Base-by-base conservation (phyloP, 345 rosid species). In the Heritiera littoralis region DNA sequence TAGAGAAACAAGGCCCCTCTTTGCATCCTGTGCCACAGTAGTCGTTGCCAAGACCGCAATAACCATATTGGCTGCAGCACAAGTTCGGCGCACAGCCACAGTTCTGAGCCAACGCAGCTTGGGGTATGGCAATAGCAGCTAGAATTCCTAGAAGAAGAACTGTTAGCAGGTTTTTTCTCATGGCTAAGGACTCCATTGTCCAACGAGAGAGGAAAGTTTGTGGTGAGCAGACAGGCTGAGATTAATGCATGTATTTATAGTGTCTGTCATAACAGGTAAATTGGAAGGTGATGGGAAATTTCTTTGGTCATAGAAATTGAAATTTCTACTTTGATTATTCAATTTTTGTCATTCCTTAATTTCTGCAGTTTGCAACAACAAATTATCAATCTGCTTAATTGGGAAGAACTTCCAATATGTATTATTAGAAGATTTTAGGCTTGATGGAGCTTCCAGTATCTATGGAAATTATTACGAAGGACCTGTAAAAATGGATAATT, bases 21-120 rank as follows among this genome's bases (percentile, higher is more conserved):
- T 80, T 85, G 80, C 93, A 90, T 10, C 90, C 90, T 0, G 38
- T 3, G 28, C 93, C 93, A 5, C 91, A 90, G 54, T 87, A 86
- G 0, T 59, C 81, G 0, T 73, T 51, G 0, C 67, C 54, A 0
- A 64, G 49, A 56, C 93, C 90, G 18, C 90, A 90, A 32, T 28
- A 88, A 12, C 93, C 93, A 30, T 1, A 69, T 40, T 77, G 80
- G 63, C 92, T 90, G 59, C 93, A 90, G 23, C 92, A 90, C 1
- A 82, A 12, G 70, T 84, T 73, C 1, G 88, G 63, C 3, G 87
- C 80, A 66, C 93, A 90, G 45, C 88, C 87, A 30, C 93, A 90
- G 83, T 86, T 87, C 77, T 91, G 94, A 9, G 89, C 84, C 61
- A 79, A 69, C 56, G 12, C 56, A 6, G 6, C 2, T n/a, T 45